Conservation (phyloP, 2,329 filamentous ascomycete species). For the Botrytis aclada region DNA sequence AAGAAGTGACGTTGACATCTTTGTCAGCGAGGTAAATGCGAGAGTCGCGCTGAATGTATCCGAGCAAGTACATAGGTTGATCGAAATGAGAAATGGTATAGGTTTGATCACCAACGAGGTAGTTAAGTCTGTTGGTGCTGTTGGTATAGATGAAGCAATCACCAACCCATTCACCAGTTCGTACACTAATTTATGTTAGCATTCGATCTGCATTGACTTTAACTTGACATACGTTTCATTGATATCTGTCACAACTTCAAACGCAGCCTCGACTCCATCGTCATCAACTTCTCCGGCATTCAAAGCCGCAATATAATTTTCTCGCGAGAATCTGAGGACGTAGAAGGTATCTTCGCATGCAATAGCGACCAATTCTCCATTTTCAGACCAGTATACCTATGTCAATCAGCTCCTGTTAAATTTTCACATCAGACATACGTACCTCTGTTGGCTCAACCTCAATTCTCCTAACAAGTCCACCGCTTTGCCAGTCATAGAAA, state of each 20-base stretch:
- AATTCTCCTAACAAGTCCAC: constrained; percentile 84
- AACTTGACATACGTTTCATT: constrained; percentile 67
- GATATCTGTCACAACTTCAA: constrained; percentile 94
- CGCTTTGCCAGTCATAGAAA: constrained; percentile 94
- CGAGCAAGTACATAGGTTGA: constrained; percentile 88
- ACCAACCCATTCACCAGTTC: constrained; percentile 95
- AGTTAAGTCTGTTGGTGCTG: constrained; percentile 93
- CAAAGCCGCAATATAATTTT: constrained; percentile 79
- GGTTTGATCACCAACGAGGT: constrained; percentile 94
- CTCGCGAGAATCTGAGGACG: constrained; percentile 85
- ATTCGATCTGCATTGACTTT: background rate
- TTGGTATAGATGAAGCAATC: constrained; percentile 99
- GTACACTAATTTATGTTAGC: constrained; percentile 56
- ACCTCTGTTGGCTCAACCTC: constrained; percentile 64
- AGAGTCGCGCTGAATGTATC: constrained; percentile 94
- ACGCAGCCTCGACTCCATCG: constrained; percentile 87
- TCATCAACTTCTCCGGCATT: constrained; percentile 80
- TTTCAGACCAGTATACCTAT: constrained; percentile 95
- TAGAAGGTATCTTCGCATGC: constrained; percentile 96
- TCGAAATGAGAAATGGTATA: constrained; percentile 98
- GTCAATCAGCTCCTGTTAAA: constrained; percentile 16
- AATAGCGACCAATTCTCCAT: constrained; percentile 85
- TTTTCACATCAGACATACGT: constrained; percentile 4
- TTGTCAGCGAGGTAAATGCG: constrained; percentile 94
- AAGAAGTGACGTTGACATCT: constrained; percentile 88